Conservation (phyloP, 345 rosid genomes). For the Murraya koenigii region DNA sequence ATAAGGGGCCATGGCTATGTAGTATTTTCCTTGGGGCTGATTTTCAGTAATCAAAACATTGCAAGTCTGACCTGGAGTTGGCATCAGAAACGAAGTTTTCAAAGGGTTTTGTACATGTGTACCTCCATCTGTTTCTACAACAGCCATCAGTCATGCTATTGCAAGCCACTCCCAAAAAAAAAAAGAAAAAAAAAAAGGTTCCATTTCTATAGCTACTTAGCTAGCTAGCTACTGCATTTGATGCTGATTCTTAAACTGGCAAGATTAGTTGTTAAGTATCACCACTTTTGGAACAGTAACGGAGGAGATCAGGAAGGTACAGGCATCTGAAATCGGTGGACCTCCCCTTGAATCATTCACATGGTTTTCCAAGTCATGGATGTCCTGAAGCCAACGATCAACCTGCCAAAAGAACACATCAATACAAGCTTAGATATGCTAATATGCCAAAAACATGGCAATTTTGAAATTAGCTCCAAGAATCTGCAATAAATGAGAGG, state of each 20-base stretch:
- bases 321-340: slow-evolving; percentile 17
- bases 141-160: slow-evolving; percentile 9
- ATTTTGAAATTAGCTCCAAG: not conserved
- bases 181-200: not conserved
- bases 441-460: not conserved
- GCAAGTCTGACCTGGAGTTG: slow-evolving; percentile 11
- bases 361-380: slow-evolving; percentile 8
- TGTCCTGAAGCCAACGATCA: slow-evolving; percentile 9
- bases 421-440: not conserved
- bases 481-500: not conserved
- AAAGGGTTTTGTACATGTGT: slow-evolving; percentile 6
- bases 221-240: too few relatives aligned
- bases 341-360: slow-evolving; percentile 11
- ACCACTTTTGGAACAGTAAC: not conserved
- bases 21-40: slow-evolving; percentile 6
- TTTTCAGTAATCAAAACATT: slow-evolving; percentile 8
- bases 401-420: not conserved
- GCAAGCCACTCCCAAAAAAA: not conserved
- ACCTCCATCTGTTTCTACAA: not conserved
- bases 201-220: slow-evolving; percentile 4
- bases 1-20: slow-evolving; percentile 10
- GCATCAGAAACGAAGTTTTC: not conserved
- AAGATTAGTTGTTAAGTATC: not conserved
- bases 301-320: slow-evolving; percentile 7
- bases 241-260: not conserved